Percentiles rank a stretch among this genome's conserved stretches.
Evolutionary conservation across 2,329 filamentous ascomycete genomes (phyloP).

Genomic region (Tolypocladium guangdongense): DNA sequence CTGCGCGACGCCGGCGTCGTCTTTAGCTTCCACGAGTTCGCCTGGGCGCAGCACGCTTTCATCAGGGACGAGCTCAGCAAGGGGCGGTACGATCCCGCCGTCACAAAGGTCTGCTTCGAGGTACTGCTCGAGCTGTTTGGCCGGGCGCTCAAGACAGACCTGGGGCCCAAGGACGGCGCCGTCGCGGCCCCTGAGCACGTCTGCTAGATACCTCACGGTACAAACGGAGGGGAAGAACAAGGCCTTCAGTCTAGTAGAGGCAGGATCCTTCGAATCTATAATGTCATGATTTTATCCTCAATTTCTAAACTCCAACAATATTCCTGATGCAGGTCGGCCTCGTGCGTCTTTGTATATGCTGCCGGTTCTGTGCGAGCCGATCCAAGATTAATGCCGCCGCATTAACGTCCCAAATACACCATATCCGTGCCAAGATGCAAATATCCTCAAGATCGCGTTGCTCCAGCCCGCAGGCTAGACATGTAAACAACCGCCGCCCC

Average conservation of each 20-base stretch:
- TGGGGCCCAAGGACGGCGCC: slow-evolving; percentile 56
- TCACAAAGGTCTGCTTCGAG: slow-evolving; percentile 83
- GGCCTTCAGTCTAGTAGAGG: background rate
- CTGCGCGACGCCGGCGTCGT: slow-evolving; percentile 63
- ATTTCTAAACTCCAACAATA: background rate
- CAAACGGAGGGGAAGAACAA: no score
- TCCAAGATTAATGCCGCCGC: background rate
- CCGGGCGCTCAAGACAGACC: slow-evolving; percentile 63
- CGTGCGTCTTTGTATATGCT: background rate
- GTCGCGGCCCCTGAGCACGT: slow-evolving; percentile 59
- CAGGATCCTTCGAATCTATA: background rate
- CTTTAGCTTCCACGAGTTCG: slow-evolving; percentile 79
- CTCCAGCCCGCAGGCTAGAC: background rate
- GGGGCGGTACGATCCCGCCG: slow-evolving; percentile 82
- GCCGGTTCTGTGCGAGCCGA: background rate
- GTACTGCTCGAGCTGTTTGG: slow-evolving; percentile 80
- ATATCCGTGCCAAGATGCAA: background rate
- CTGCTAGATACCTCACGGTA: slow-evolving; percentile 37
- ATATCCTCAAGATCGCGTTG: background rate
- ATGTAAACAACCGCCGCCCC: background rate
- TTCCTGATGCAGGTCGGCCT: background rate
- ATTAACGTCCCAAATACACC: background rate
- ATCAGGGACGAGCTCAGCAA: slow-evolving; percentile 89
- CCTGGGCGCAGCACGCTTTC: slow-evolving; percentile 93
- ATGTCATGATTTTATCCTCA: background rate